Evolutionary conservation across 345 rosid species (phyloP).

Genomic region (Angophora floribunda): DNA sequence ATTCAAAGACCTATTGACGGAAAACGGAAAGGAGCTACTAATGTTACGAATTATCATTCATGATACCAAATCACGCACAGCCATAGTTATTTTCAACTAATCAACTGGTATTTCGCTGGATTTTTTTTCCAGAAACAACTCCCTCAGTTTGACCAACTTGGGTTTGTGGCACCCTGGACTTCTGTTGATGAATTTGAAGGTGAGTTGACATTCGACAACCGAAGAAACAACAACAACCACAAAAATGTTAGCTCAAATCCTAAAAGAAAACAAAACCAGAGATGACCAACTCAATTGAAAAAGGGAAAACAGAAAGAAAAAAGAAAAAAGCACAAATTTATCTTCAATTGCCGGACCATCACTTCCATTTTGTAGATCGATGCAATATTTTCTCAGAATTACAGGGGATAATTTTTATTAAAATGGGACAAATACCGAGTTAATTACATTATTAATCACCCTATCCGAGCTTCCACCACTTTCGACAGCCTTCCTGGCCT

Average conservation of each 20-base stretch:
- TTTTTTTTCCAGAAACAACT: no score
- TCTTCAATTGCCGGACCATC: not conserved
- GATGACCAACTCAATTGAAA: not conserved
- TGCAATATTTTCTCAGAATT: not conserved
- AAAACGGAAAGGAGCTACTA: not conserved
- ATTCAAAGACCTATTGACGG: not conserved
- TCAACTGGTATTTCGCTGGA: no score
- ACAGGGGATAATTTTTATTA: not conserved
- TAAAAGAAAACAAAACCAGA: not conserved
- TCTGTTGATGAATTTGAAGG: no score
- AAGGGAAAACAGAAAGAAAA: not conserved
- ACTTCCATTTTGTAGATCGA: not conserved
- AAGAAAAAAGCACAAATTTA: not conserved
- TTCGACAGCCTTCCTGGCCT: conserved; percentile 12
- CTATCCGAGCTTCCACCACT: conserved; percentile 11
- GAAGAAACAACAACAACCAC: not conserved
- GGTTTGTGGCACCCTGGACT: no score
- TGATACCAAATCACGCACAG: no score
- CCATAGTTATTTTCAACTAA: no score
- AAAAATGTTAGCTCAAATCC: not conserved
- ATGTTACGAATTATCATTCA: no score
- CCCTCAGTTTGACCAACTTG: no score
- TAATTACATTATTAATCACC: not conserved
- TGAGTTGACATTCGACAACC: not conserved
- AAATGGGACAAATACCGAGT: not conserved